These are phyloP conservation scores for Bipolaris bicolor DNA, from an alignment of 2,329 filamentous ascomycete genomes.

Conservation along the genomic window DNA sequence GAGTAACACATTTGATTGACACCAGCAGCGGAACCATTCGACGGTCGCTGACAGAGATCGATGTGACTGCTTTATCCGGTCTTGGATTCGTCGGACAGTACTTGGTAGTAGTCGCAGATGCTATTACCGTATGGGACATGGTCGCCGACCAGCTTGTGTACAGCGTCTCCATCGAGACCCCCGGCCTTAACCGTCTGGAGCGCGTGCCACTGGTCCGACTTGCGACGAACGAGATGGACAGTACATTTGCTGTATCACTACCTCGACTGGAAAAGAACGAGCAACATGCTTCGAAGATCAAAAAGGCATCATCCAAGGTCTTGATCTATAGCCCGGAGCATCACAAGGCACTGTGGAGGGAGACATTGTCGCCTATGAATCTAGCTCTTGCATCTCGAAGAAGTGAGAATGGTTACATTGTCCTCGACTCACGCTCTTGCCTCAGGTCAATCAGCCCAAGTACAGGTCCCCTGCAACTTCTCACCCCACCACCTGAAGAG, in stretches of 20 bases:
- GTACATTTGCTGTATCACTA: slow-evolving; percentile 52
- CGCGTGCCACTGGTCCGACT: slow-evolving; percentile 61
- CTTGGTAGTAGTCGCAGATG: slow-evolving; percentile 75
- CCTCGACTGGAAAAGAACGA: slow-evolving; percentile 46
- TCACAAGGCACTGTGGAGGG: slow-evolving; percentile 64
- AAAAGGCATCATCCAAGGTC: slow-evolving; percentile 54
- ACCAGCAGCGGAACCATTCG: slow-evolving; percentile 70
- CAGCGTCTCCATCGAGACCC: slow-evolving; percentile 61
- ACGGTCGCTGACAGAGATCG: slow-evolving; percentile 70
- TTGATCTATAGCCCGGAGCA: slow-evolving; percentile 70
- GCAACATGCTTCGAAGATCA: slow-evolving; percentile 46
- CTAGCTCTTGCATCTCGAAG: slow-evolving; percentile 70
- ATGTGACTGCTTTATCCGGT: slow-evolving; percentile 68
- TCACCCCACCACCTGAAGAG: slow-evolving; percentile 41
- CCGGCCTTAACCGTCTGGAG: slow-evolving; percentile 40
- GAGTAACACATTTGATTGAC: slow-evolving; percentile 78
- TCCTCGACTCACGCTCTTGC: slow-evolving; percentile 77
- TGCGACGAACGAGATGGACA: slow-evolving; percentile 67
- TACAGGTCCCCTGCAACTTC: slow-evolving; percentile 32
- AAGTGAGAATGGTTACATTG: slow-evolving; percentile 72
- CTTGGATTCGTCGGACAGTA: slow-evolving; percentile 74
- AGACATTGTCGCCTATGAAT: slow-evolving; percentile 62
- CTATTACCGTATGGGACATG: slow-evolving; percentile 81
- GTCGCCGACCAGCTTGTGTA: slow-evolving; percentile 77
- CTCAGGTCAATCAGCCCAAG: slow-evolving; percentile 59